A percentile compares a stretch with the other conserved stretches of the same genome.
Conservation (phyloP, 2,329 filamentous ascomycete species). For the Colletotrichum navitas region DNA sequence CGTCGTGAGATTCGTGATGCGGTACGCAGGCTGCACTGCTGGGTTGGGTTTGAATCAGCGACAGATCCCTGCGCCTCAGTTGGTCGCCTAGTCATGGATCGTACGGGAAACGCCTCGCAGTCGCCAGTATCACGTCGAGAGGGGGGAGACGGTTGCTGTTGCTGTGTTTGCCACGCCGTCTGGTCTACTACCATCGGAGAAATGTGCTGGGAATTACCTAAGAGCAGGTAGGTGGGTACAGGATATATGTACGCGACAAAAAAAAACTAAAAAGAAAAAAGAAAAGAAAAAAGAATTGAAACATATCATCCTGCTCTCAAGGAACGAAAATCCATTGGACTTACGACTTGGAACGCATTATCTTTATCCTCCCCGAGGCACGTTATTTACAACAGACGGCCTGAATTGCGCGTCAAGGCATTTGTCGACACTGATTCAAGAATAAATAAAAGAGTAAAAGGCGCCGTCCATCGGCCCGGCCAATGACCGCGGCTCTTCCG, state of each 20-base stretch:
- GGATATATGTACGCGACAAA: background rate
- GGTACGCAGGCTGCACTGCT: background rate
- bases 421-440: no score
- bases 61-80: conserved; percentile 4
- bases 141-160: background rate
- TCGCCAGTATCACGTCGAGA: background rate
- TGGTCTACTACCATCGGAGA: background rate
- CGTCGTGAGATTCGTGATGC: conserved; percentile 7
- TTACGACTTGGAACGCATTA: background rate
- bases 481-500: conserved; percentile 32
- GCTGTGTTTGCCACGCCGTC: background rate
- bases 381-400: background rate
- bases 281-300: no score
- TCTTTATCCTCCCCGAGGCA: background rate
- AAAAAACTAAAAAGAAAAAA: no score
- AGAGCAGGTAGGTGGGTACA: background rate
- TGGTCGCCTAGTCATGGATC: conserved; percentile 10
- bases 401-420: background rate
- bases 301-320: background rate
- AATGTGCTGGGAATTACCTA: conserved; percentile 6
- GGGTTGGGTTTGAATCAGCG: background rate
- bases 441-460: background rate
- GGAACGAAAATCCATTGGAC: no score
- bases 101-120: background rate
- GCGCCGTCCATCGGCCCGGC: conserved; percentile 27